Evolutionary conservation across 2,329 filamentous ascomycete species (phyloP).

Genomic region (Pyrenophora teres): DNA sequence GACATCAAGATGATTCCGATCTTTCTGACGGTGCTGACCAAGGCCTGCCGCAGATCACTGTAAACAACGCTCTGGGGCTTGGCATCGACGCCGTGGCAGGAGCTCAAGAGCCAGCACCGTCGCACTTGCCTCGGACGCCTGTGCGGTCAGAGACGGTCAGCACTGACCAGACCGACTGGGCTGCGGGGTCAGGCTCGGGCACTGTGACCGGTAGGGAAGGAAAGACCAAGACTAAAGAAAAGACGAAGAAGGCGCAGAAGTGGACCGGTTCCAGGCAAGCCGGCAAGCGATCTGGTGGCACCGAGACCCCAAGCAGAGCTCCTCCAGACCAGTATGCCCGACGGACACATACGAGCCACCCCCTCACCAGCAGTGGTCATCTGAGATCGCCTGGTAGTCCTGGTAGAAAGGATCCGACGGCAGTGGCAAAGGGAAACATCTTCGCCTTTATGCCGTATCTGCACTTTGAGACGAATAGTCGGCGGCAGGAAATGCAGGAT

Average conservation of each 20-base stretch:
- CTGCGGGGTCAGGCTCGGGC: slow-evolving; percentile 28
- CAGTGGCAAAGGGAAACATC: slow-evolving; percentile 44
- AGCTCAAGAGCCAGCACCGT: slow-evolving; percentile 23
- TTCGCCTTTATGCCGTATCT: slow-evolving; percentile 66
- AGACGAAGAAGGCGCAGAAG: slow-evolving; percentile 38
- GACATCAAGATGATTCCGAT: slow-evolving; percentile 40
- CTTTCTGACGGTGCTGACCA: slow-evolving; percentile 40
- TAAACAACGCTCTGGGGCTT: slow-evolving; percentile 31
- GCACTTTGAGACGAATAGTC: slow-evolving; percentile 65
- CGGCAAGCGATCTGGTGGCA: slow-evolving; percentile 31
- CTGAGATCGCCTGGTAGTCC: slow-evolving; percentile 44
- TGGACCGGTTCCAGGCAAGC: slow-evolving; percentile 34
- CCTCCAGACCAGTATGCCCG: slow-evolving; percentile 28
- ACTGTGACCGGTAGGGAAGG: slow-evolving; percentile 28
- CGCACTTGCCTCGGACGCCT: slow-evolving; percentile 30
- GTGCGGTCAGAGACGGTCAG: slow-evolving; percentile 37
- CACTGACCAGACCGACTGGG: slow-evolving; percentile 43
- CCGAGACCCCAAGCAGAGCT: slow-evolving; percentile 35
- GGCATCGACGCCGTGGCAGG: slow-evolving; percentile 30
- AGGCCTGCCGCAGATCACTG: slow-evolving; percentile 35
- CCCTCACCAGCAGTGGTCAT: slow-evolving; percentile 33
- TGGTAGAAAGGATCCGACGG: slow-evolving; percentile 40
- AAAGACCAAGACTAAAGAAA: slow-evolving; percentile 38
- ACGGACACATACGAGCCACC: slow-evolving; percentile 27
- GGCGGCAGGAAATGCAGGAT: slow-evolving; percentile 61